Conservation (phyloP, 495 filamentous ascomycete genomes). For the Hypoxylon fuscum region DNA sequence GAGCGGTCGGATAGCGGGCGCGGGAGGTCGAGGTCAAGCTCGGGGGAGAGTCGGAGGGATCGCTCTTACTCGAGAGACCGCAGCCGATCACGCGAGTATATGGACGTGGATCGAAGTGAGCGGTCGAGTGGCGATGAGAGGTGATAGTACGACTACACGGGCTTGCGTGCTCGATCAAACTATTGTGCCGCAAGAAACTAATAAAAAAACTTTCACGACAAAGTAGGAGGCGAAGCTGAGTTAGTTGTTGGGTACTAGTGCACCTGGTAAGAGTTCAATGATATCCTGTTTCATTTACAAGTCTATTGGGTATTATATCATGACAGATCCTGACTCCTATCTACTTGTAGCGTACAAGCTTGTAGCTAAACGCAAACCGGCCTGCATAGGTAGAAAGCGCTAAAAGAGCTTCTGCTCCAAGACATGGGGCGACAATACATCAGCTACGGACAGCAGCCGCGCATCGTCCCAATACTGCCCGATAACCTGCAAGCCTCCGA, state of each 20-base stretch:
- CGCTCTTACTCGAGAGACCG: conserved; percentile 24
- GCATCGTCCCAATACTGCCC: conserved; percentile 92
- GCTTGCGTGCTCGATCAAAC: neutral
- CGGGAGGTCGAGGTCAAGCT: conserved; percentile 38
- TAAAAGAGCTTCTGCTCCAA: conserved; percentile 16
- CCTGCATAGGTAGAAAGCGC: neutral
- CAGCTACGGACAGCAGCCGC: conserved; percentile 65
- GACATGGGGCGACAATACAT: conserved; percentile 32
- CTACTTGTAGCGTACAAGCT: neutral
- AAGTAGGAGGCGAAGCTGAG: neutral
- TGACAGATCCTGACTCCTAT: conserved; percentile 8
- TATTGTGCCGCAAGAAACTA: neutral
- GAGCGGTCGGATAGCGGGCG: conserved; percentile 20
- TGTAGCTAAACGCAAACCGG: neutral
- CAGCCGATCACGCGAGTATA: conserved; percentile 39
- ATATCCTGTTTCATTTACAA: conserved; percentile 15
- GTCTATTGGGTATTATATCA: conserved; percentile 27
- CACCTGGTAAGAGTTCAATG: conserved; percentile 12
- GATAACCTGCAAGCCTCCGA: conserved; percentile 85
- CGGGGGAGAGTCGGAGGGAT: conserved; percentile 35
- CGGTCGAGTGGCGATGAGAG: conserved; percentile 28
- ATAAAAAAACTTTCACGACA: neutral
- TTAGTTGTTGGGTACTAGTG: neutral
- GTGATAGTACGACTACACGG: conserved; percentile 6
- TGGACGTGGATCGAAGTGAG: conserved; percentile 51